Base-by-base conservation (phyloP, 768 basidiomycete genomes). In the Panellus pusillus region DNA sequence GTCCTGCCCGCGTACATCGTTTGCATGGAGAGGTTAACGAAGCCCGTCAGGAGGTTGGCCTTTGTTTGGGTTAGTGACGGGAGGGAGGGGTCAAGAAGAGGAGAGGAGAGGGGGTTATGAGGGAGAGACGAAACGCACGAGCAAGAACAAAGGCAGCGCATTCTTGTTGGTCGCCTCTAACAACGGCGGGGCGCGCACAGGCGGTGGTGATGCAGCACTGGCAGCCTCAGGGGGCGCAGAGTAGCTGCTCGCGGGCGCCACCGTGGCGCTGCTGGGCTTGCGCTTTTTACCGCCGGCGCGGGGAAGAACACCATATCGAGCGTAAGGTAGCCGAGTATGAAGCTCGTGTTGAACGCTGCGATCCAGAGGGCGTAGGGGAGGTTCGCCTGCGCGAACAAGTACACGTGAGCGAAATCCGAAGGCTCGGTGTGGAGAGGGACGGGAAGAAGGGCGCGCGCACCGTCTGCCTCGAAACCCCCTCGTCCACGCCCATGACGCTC, bases 361-460 rank as follows among this genome's bases (percentile, higher is more conserved):
- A 89, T 80, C 93, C 95, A 98, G 15, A 93, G 69, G 32, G 94
- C 83, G 69, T 99, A 98, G 4, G 89, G 79, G 28, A 93, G 62
- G 64, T 98, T 98, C 41, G 87, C 91, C 94, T 95, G 61, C 15
- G 19, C 15, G 19, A 31, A 38, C 39, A 48, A 13, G 19, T 11
- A 38, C 39, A 48, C 15, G 19, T 11, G 11, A 20, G 19, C 27
- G 15, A 32, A 12, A 36, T 28, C 3, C 36, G 42, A 24, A 50
- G 12, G 24, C 6, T 24, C 6, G 24, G 53, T 31, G 32, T 19
- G 19, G 20, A 44, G 19, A 41, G 28, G 9, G 41, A 44, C n/a
- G n/a, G n/a, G n/a, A n/a, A n/a, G n/a, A n/a, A n/a, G n/a, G n/a
- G n/a, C n/a, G 12, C 13, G 64, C 72, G 19, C 47, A 79, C 79